Evolutionary conservation across 768 basidiomycete genomes (phyloP), one percentile per base, ranked within the genome.

Genomic region (Kwoniella europaea): DNA sequence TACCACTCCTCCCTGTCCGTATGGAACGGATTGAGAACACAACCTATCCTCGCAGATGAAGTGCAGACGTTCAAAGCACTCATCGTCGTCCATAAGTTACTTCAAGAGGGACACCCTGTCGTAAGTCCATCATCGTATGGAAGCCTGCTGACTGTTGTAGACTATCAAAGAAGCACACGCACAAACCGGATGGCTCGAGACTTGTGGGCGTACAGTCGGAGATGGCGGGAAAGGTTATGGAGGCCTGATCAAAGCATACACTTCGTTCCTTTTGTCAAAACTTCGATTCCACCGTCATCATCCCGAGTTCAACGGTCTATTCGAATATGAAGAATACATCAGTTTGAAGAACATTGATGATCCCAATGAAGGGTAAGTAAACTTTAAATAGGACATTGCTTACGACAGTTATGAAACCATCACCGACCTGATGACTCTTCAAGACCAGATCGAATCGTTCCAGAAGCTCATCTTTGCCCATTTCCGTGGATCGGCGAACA

Each of bases 241-340:
- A 1, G 87, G 93, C 35, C 87, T 98, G 65, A 98, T 98, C 82
- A 90, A 90, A 76, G 95, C 94, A 43, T 98, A 99, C 80, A 96
- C 98, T 12, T 91, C 94, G 74, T 97, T 97, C 83, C 90, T 98
- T 65, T 86, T 98, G 63, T 91, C 94, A 18, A 99, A 99, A 84
- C 89, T 99, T 53, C 88, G 94, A 53, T 98, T 98, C 84, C 97
- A 98, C 84, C 91, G 93, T 29, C 87, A 96, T 53, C 90, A 97
- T 78, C 92, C 93, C 2, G 97, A 98, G 83, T 99, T 99, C 86
- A 98, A 98, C 84, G 97, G 97, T 27, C 85, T 99, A 6, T 99
- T 99, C 81, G 97, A 99, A 84, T 99, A 99, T 77, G 95, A 98
- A 81, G 97, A 99, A 84, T 99, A 99, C 82, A 90, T 99, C 74